Conservation (phyloP, 371 early-diverging fungal species). For the Dinochytrium kinnereticum region DNA sequence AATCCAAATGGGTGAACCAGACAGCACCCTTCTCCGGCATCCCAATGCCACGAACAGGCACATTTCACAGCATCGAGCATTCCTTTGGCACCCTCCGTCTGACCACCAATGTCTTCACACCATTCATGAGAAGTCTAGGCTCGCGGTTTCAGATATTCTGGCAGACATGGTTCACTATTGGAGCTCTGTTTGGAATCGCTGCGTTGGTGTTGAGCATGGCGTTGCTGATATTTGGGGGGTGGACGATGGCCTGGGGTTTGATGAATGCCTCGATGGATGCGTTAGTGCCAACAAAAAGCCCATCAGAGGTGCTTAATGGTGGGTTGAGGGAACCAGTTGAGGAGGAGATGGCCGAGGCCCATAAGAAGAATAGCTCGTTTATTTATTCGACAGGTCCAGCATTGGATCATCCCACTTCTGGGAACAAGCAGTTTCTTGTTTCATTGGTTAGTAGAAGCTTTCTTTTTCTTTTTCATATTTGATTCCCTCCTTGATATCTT, state of each 20-base stretch:
- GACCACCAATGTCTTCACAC: slow-evolving; percentile 63
- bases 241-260: neutral
- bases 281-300: neutral
- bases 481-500: too few species aligned
- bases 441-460: slow-evolving; percentile 38
- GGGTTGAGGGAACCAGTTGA: neutral
- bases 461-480: neutral
- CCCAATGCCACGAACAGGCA: neutral
- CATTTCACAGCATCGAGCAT: slow-evolving; percentile 10
- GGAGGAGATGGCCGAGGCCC: neutral
- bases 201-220: slow-evolving; percentile 59
- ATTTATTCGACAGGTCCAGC: slow-evolving; percentile 37
- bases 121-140: slow-evolving; percentile 54
- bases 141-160: slow-evolving; percentile 59
- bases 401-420: slow-evolving; percentile 23
- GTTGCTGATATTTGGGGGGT: slow-evolving; percentile 52
- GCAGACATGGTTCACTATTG: slow-evolving; percentile 66
- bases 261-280: neutral
- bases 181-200: slow-evolving; percentile 56
- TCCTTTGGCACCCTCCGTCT: slow-evolving; percentile 50
- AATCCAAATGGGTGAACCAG: neutral
- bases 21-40: neutral
- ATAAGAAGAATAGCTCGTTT: slow-evolving; percentile 24
- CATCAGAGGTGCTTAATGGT: neutral
- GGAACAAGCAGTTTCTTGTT: slow-evolving; percentile 28